A percentile compares a stretch with the other conserved stretches of the same genome.
phyloP scores from a whole-genome alignment of 768 basidiomycete species.

The Trametes gibbosa region DNA sequence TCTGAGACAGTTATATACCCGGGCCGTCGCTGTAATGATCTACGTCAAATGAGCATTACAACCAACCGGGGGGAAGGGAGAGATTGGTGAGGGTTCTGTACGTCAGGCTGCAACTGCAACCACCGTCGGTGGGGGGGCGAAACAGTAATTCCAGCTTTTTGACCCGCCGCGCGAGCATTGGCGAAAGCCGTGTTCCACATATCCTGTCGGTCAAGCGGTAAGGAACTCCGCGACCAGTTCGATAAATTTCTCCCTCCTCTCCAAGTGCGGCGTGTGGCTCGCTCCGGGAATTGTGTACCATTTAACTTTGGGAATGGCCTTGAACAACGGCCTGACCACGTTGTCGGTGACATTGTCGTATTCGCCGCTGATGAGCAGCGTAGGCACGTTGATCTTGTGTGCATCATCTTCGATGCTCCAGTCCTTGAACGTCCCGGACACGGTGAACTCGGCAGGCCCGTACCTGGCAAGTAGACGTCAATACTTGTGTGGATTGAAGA shows the following conservation, averaged over 20 bases:
- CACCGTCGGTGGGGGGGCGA: too few species aligned
- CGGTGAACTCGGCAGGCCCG: slow-evolving; percentile 37
- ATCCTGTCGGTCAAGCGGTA: background rate
- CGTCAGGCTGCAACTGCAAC: too few species aligned
- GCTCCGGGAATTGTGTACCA: slow-evolving; percentile 46
- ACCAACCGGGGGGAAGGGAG: too few species aligned
- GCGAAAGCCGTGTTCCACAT: too few species aligned
- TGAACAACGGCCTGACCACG: slow-evolving; percentile 36
- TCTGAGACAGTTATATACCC: too few species aligned
- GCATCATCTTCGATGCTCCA: slow-evolving; percentile 49
- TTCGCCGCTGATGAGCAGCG: slow-evolving; percentile 38
- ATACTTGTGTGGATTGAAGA: background rate
- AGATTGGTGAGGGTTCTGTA: too few species aligned
- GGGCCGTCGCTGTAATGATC: too few species aligned
- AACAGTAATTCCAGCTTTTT: too few species aligned
- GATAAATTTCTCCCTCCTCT: slow-evolving; percentile 43
- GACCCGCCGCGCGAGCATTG: too few species aligned
- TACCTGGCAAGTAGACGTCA: slow-evolving; percentile 12
- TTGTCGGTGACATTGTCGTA: slow-evolving; percentile 42
- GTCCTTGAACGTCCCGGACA: slow-evolving; percentile 39
- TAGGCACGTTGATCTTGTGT: slow-evolving; percentile 37
- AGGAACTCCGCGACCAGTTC: slow-evolving; percentile 36
- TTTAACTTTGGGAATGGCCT: slow-evolving; percentile 37
- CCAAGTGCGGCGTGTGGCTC: slow-evolving; percentile 43
- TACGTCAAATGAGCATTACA: too few species aligned